Conservation (phyloP, 129 eudicot genomes). For the Artemisia tridentata region DNA sequence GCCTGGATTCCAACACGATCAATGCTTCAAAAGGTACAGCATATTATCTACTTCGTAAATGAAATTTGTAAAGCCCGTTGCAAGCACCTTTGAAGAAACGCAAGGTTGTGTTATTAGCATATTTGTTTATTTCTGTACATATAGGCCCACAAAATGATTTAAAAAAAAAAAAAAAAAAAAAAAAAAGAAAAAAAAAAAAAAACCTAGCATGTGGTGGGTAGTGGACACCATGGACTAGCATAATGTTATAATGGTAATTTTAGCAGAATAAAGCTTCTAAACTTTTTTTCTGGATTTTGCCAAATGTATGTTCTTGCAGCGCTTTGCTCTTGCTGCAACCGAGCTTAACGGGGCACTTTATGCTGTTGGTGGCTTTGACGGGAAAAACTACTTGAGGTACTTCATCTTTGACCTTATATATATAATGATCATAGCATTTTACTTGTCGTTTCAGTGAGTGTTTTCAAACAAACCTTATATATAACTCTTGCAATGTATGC, state of each 20-base stretch:
- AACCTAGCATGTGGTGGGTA: too few species aligned
- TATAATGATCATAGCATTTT: not conserved
- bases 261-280: too few species aligned
- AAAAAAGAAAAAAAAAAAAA: too few species aligned
- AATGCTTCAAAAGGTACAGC: slow-evolving; percentile 68
- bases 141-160: not conserved
- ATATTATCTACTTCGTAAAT: too few species aligned
- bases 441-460: not conserved
- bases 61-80: too few species aligned
- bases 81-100: too few species aligned
- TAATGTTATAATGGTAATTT: too few species aligned
- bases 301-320: slow-evolving; percentile 38
- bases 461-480: not conserved
- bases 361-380: slow-evolving; percentile 91
- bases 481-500: not conserved
- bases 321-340: slow-evolving; percentile 70
- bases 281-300: not conserved
- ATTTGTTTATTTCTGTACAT: too few species aligned
- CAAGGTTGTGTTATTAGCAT: not conserved
- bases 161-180: too few species aligned
- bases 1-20: slow-evolving; percentile 68
- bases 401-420: not conserved
- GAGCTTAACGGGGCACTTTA: slow-evolving; percentile 75
- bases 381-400: slow-evolving; percentile 60
- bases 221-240: too few species aligned